Evolutionary conservation across 2,329 filamentous ascomycete species (phyloP).

Genomic region (Tolypocladium guangdongense): DNA sequence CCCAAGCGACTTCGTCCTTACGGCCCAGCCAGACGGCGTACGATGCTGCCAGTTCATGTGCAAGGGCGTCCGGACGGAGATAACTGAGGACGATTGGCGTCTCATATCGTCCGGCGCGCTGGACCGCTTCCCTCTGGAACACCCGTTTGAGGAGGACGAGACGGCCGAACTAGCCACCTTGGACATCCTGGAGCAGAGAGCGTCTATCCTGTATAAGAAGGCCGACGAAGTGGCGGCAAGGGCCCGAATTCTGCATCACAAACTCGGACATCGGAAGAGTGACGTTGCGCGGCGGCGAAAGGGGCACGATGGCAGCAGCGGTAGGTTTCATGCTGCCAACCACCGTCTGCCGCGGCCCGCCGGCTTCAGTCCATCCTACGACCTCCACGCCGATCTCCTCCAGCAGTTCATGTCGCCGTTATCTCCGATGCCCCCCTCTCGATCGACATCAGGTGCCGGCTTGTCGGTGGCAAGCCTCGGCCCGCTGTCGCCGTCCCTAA

Average conservation of each 20-base stretch:
- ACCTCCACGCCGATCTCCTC: conserved; percentile 43
- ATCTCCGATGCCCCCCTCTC: conserved; percentile 12
- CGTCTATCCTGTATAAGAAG: conserved; percentile 66
- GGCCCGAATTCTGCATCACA: conserved; percentile 69
- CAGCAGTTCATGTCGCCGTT: conserved; percentile 34
- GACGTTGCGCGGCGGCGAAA: conserved; percentile 18
- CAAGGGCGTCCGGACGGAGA: conserved; percentile 72
- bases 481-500: conserved; percentile 16
- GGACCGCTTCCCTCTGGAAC: conserved; percentile 65
- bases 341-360: conserved; percentile 15
- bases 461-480: conserved; percentile 10
- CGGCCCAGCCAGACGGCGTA: conserved; percentile 55
- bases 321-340: conserved; percentile 25
- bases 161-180: conserved; percentile 73
- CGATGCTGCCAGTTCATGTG: conserved; percentile 73
- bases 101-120: conserved; percentile 74
- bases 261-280: conserved; percentile 34
- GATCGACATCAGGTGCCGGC: conserved; percentile 16
- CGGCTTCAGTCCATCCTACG: conserved; percentile 24
- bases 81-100: conserved; percentile 78
- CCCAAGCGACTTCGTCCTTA: conserved; percentile 65
- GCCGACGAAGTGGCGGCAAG: conserved; percentile 59
- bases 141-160: conserved; percentile 78
- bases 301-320: conserved; percentile 19
- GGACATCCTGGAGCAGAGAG: conserved; percentile 71